These are phyloP conservation scores for Lojkania enalia DNA, from an alignment of 2,329 filamentous ascomycete species.

Conservation along the genomic window DNA sequence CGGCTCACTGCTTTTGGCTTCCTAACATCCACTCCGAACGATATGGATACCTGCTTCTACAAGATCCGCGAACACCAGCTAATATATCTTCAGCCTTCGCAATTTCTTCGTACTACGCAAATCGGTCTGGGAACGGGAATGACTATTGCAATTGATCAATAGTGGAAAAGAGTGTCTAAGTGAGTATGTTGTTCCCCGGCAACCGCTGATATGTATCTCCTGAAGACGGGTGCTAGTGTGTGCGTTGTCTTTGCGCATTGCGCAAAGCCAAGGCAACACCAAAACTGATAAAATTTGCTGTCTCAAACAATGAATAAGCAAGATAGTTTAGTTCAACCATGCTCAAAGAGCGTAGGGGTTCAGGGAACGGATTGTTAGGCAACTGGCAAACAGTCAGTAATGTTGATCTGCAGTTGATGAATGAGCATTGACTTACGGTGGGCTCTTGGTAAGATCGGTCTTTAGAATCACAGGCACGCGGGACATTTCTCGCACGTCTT, in stretches of 20 bases:
- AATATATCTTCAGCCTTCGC: constrained; percentile 36
- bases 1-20: constrained; percentile 24
- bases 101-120: constrained; percentile 39
- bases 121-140: constrained; percentile 20
- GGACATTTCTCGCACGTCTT: constrained; percentile 98
- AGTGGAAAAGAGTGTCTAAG: constrained; percentile 19
- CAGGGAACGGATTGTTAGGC: constrained; percentile 79
- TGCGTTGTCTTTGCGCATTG: no score
- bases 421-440: constrained; percentile 76
- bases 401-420: background rate
- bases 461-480: constrained; percentile 96
- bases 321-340: no score
- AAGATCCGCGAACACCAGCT: constrained; percentile 18
- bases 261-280: no score
- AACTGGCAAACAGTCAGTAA: constrained; percentile 54
- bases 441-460: constrained; percentile 97
- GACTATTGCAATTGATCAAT: constrained; percentile 22
- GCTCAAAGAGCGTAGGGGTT: constrained; percentile 72
- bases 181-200: constrained; percentile 10
- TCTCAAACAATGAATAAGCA: no score
- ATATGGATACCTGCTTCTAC: constrained; percentile 32
- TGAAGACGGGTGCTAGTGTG: background rate
- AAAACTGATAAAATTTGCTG: no score
- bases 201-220: background rate
- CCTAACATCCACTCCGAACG: constrained; percentile 35